Evolutionary conservation across 345 rosid genomes (phyloP), one percentile per base, ranked within the genome.

Genomic region (Hypericum perforatum): DNA sequence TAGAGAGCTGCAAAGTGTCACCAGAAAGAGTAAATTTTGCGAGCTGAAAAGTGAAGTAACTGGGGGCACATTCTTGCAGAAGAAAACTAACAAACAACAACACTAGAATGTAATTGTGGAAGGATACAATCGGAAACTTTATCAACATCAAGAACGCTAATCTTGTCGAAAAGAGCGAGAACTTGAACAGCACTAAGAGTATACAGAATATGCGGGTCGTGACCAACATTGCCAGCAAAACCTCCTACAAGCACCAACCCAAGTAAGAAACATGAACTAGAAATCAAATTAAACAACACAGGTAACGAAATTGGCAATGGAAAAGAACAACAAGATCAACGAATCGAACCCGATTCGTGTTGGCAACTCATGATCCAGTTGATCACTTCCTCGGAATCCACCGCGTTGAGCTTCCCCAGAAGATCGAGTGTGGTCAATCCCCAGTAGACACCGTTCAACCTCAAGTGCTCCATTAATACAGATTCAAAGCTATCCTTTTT

Each of bases 361-460:
- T 87, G 89, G 77, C 96, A 85, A 22, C 71, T 63, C 92, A 85
- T 65, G 44, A 85, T 53, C 96, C 96, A 88, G 5, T 86, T 65
- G 59, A 78, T 72, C 9, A 80, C 75, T 60, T 92, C 91, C 37
- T 52, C 14, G 4, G 55, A 52, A 37, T 52, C 41, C 15, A 52
- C 70, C n/a, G 65, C 39, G n/a, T 64, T 72, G 14, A 87, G 81
- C 76, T 85, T 87, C 41, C 82, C 94, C 38, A 85, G 70, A 63
- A 91, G 72, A 62, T 78, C 94, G 11, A 92, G 68, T 51, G 96
- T 68, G 40, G 81, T 73, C 58, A 92, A 69, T 62, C 96, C 98
- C 96, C 98, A 92, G 54, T 88, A 85, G 0, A 80, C 96, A 54
- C 96, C 96, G 57, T 76, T 88, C 82, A 88, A 60, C 78, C 90